Base-by-base conservation (phyloP, 495 filamentous ascomycete species). In the Pyrenopolyporus hunteri region DNA sequence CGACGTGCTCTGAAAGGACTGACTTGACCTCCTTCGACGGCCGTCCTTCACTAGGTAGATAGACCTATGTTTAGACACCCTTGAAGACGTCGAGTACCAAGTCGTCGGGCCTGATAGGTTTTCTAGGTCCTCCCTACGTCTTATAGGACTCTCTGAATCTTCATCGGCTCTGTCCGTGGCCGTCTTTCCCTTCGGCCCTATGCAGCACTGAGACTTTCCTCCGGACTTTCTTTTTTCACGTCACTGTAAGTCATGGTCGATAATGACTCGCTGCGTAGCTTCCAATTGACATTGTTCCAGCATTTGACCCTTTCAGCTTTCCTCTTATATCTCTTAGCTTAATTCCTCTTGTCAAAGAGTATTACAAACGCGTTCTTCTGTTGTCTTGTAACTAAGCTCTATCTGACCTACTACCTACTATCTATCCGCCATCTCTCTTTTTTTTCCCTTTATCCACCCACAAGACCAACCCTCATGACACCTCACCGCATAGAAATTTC, bases 231-330 rank as follows among this genome's bases (percentile, higher is more conserved):
- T 43, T 29, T 54, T 64, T 59, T 43, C 40, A 44, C 61, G 57
- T 68, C 68, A 62, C 55, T 70, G 68, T 70, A 70, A 70, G 68
- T 68, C 54, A 53, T 51, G 37, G 43, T 20, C 39, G 31, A 54
- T 28, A 57, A 57, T 45, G 44, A 53, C 51, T 59, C 42, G 59
- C 23, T 16, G 22, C 49, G 49, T 64, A 44, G 51, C 45, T 43
- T 54, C 46, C 53, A 57, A 65, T 68, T 70, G 42, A 70, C 68
- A 42, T 46, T 22, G 25, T 33, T 51, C 14, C 47, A 70, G 67
- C 67, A 20, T 64, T 70, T 70, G 45, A 45, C 54, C 25, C 56
- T 60, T 57, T 59, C 56, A 50, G 11, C 50, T 60, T 51, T 46
- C 37, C 40, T 39, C 35, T 29, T 43, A 28, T 43, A 50, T 25